These are phyloP conservation scores for sunflower (Helianthus annuus) DNA, from an alignment of 129 eudicot species.

Conservation along the genomic window DNA sequence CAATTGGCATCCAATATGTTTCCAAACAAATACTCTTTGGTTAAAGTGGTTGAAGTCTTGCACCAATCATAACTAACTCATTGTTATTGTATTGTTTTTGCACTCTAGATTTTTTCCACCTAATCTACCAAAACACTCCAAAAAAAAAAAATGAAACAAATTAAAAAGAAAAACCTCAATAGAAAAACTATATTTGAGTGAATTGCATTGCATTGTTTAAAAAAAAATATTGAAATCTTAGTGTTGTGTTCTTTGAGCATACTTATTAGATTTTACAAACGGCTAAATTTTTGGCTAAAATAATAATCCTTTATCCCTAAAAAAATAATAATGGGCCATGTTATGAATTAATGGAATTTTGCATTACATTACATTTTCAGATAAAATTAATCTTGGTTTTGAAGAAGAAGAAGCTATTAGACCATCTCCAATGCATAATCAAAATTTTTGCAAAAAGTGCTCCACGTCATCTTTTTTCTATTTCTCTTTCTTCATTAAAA, in stretches of 20 bases:
- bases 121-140: slow-evolving; percentile 23
- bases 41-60: slow-evolving; percentile 31
- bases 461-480: too few species aligned
- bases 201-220: background rate
- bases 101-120: slow-evolving; percentile 29
- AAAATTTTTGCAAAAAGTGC: too few species aligned
- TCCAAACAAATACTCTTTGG: slow-evolving; percentile 12
- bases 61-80: slow-evolving; percentile 37
- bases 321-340: too few species aligned
- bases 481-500: too few species aligned
- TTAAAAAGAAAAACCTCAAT: too few species aligned
- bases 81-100: slow-evolving; percentile 3
- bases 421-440: too few species aligned
- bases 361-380: too few species aligned
- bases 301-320: too few species aligned
- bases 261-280: background rate
- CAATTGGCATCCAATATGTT: slow-evolving; percentile 1
- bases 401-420: too few species aligned
- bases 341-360: too few species aligned
- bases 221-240: background rate
- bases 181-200: background rate
- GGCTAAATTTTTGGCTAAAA: too few species aligned
- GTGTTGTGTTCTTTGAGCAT: background rate
- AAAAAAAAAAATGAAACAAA: background rate
- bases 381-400: too few species aligned